Evolutionary conservation across 768 basidiomycete genomes (phyloP).

Genomic region (Rhizopogon salebrosus): DNA sequence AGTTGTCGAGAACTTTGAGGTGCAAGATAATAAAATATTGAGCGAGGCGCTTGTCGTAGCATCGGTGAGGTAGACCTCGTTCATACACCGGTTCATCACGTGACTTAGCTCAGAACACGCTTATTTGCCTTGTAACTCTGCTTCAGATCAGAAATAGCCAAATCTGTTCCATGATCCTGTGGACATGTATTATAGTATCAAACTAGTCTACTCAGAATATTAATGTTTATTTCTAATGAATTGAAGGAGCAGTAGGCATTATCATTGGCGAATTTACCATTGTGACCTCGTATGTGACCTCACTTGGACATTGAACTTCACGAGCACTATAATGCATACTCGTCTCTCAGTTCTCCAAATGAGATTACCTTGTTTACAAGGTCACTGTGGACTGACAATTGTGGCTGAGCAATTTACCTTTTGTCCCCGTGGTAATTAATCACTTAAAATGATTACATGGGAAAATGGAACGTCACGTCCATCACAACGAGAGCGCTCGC

Average conservation of each 20-base stretch:
- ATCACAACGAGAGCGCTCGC: too few relatives aligned
- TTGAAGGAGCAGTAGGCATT: not conserved
- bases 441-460: too few relatives aligned
- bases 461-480: too few relatives aligned
- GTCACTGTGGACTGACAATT: too few relatives aligned
- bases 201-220: not conserved
- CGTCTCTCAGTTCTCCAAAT: not conserved
- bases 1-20: too few relatives aligned
- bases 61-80: too few relatives aligned
- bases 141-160: not conserved
- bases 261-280: not conserved
- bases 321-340: not conserved
- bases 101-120: not conserved
- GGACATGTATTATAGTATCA: not conserved
- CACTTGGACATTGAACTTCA: not conserved
- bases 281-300: not conserved
- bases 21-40: too few relatives aligned
- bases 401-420: too few relatives aligned
- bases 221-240: not conserved
- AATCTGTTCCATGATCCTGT: not conserved
- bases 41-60: too few relatives aligned
- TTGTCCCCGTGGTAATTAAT: too few relatives aligned
- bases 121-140: not conserved
- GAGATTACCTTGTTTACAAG: too few relatives aligned
- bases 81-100: too few relatives aligned